Evolutionary conservation across 331 rosid genomes (phyloP).

Genomic region (Stylosanthes scabra): DNA sequence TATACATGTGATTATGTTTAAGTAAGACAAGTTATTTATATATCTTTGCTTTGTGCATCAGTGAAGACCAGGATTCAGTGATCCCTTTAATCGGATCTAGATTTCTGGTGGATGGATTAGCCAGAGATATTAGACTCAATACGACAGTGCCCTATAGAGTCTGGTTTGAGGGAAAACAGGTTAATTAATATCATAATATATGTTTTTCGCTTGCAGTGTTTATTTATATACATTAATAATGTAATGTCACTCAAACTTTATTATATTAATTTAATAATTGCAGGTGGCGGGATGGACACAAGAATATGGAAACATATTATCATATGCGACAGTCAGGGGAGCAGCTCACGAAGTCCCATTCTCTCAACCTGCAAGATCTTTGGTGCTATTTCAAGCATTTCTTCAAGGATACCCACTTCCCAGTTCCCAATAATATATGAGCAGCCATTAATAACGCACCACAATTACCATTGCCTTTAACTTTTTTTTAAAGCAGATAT

Average conservation of each 20-base stretch:
- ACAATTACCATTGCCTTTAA: neutral
- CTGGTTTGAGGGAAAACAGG: constrained; percentile 76
- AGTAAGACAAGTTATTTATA: neutral
- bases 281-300: constrained; percentile 80
- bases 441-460: neutral
- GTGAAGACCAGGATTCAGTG: constrained; percentile 82
- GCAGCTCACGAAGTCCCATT: constrained; percentile 64
- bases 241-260: neutral
- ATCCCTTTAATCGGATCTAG: constrained; percentile 67
- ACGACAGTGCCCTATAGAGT: constrained; percentile 61
- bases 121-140: constrained; percentile 53
- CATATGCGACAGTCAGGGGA: constrained; percentile 68
- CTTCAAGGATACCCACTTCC: constrained; percentile 56
- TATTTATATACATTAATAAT: neutral
- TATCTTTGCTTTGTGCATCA: constrained; percentile 26
- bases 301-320: constrained; percentile 53
- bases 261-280: neutral
- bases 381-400: constrained; percentile 46
- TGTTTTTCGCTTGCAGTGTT: neutral
- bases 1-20: neutral
- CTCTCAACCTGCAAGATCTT: constrained; percentile 62
- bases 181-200: constrained; percentile 8
- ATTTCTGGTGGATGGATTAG: constrained; percentile 52
- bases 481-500: no score
- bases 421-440: constrained; percentile 2